phyloP scores from a whole-genome alignment of 306 rosid genomes.

The Geum urbanum region DNA sequence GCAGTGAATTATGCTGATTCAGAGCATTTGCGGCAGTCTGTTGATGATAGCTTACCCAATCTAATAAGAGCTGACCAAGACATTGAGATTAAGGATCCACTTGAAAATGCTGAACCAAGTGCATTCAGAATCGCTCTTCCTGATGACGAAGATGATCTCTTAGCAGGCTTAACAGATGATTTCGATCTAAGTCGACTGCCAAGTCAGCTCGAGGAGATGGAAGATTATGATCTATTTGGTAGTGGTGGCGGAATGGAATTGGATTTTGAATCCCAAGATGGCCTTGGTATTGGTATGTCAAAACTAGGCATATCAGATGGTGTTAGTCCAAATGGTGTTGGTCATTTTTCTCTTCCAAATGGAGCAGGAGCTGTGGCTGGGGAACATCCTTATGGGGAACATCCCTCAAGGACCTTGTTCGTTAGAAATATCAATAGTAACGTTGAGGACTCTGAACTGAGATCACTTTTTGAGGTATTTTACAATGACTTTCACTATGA shows the following conservation, averaged over 20 bases:
- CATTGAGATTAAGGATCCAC: conserved; percentile 44
- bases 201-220: conserved; percentile 83
- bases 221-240: conserved; percentile 77
- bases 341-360: conserved; percentile 58
- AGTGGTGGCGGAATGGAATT: conserved; percentile 87
- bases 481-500: conserved; percentile 6
- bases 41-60: conserved; percentile 46
- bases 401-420: conserved; percentile 90
- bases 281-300: conserved; percentile 51
- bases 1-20: conserved; percentile 64
- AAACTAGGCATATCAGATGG: conserved; percentile 58
- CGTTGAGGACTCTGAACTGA: conserved; percentile 72
- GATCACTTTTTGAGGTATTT: conserved; percentile 55
- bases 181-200: conserved; percentile 82
- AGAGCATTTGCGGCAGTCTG: conserved; percentile 39
- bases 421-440: conserved; percentile 90
- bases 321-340: conserved; percentile 49
- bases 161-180: conserved; percentile 83
- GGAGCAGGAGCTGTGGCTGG: conserved; percentile 84
- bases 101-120: conserved; percentile 44
- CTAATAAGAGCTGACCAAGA: conserved; percentile 38
- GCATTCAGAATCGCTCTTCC: conserved; percentile 68
- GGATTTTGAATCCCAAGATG: conserved; percentile 71
- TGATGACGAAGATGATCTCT: conserved; percentile 79
- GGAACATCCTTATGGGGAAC: conserved; percentile 96